Evolutionary conservation across 129 eudicot species (phyloP), one percentile per base, ranked within the genome.

Genomic region (Flaveria brownii): DNA sequence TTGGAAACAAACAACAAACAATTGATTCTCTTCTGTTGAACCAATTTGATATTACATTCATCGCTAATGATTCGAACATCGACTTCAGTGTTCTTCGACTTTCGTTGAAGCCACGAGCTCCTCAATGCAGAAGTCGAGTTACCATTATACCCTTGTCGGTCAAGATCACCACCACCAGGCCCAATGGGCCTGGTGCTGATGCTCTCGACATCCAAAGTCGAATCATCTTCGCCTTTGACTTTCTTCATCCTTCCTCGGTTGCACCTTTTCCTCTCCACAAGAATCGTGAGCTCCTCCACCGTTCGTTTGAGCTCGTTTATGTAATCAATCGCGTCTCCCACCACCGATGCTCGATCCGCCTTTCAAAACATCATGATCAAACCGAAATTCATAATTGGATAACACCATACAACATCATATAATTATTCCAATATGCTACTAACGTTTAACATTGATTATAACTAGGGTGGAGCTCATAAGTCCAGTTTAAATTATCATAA

Each of bases 21-120:
- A 56, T 89, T 95, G 70, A 87, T 82, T 47, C 86, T 87, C 97
- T 95, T 95, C 54, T 90, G 91, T 54, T 95, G 99, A 47, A 89
- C 97, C 71, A 95, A 82, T 73, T 95, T 91, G 18, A 95, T 93
- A 13, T 91, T 95, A 13, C 89, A 94, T 82, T 91, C 97, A 80
- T 95, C 96, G 15, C 91, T 96, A 1, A 91, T 80, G 25, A 95
- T 91, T 7, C 99, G 83, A 22, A 95, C 99, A 86, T 91, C 97
- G 5, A 95, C 97, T 62, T 95, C 99, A 1, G 92, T 91, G 84
- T 87, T 87, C 89, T 95, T 91, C 28, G 97, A 91, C 69, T 89
- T 91, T 45, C 97, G 86, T 45, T 86, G 96, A 13, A 89, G 96
- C 99, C 99, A 95, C 56, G 96, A 91, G 78, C 97, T 95, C 26